These are phyloP conservation scores for Ceriops decandra DNA, from an alignment of 345 rosid genomes.

Conservation along the genomic window DNA sequence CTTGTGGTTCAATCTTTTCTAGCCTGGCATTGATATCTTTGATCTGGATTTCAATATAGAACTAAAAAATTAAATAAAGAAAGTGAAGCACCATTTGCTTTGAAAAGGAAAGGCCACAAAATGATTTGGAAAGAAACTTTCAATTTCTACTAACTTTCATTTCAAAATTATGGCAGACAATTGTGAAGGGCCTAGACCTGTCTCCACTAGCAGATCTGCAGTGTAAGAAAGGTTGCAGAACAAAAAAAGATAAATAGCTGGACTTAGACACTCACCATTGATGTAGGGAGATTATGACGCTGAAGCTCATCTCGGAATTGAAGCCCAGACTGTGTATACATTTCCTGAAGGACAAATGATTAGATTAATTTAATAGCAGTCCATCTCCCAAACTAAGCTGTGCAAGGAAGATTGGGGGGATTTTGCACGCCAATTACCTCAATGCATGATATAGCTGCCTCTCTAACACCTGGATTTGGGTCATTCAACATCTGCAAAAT, in stretches of 20 bases:
- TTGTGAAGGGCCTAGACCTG: neutral
- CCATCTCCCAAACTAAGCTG: neutral
- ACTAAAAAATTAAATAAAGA: conserved; percentile 3
- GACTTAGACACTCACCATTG: conserved; percentile 60
- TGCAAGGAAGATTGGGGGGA: neutral
- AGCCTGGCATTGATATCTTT: conserved; percentile 96
- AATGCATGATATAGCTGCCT: conserved; percentile 86
- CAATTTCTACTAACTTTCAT: neutral
- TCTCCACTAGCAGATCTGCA: neutral
- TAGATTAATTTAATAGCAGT: conserved; percentile 3
- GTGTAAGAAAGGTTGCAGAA: conserved; percentile 2
- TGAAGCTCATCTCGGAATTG: conserved; percentile 99
- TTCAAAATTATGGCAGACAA: neutral
- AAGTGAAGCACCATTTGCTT: neutral
- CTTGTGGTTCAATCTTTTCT: conserved; percentile 84
- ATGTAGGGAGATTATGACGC: conserved; percentile 82
- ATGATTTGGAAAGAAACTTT: neutral
- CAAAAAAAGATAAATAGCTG: neutral
- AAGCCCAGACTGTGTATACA: conserved; percentile 82
- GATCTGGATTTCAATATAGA: conserved; percentile 47
- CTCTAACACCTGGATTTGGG: conserved; percentile 83
- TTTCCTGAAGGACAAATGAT: conserved; percentile 60
- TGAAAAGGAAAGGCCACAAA: neutral
- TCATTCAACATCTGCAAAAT: conserved; percentile 93
- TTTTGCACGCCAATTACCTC: conserved; percentile 50